Base-by-base conservation (phyloP, 495 filamentous ascomycete genomes). In the Lasiosphaeria hispida region DNA sequence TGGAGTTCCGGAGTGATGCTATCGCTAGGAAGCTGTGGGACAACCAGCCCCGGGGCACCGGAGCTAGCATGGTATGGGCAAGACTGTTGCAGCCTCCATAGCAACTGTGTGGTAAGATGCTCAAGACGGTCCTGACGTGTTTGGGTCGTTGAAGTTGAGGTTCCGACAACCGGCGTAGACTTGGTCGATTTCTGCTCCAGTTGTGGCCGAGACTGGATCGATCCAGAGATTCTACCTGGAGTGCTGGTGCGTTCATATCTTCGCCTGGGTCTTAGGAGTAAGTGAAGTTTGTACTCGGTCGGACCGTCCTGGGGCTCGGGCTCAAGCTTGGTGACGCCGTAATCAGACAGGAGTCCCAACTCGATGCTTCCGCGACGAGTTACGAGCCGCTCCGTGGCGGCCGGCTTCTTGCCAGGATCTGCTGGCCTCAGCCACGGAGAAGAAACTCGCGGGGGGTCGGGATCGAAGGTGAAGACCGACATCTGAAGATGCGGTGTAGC, bases 391-490 rank as follows among this genome's bases (percentile, higher is more conserved):
- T 59, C 71, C 41, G 62, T 66, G 40, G 55, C 63, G 30, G 52
- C 58, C 34, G 65, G 64, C 62, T 68, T 61, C 48, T 68, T 60
- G 42, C 60, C 67, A 10, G 73, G 55, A 51, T 81, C 77, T 15
- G 74, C 73, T 4, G 69, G 64, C 10, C 78, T 82, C 38, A 87
- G 79, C 94, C 94, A 98, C 23, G 94, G 95, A 9, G 93, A 97
- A 13, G 88, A 84, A 30, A 96, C 88, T 72, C 90, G 77, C 4
- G 90, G 89, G 37, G 93, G 89, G 58, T 95, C 87, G 10, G 90
- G 86, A 54, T 96, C 91, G 67, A 87, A 98, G 0, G 93, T 96
- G 72, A 98, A 98, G 57, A 98, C 90, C 11, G 92, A 96, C 94
- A 97, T 98, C 17, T 14, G 17, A 18, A 19, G 35, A 15, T 11